phyloP scores from a whole-genome alignment of 176 grass and related monocot species.

The Chrysopogon serrulatus region DNA sequence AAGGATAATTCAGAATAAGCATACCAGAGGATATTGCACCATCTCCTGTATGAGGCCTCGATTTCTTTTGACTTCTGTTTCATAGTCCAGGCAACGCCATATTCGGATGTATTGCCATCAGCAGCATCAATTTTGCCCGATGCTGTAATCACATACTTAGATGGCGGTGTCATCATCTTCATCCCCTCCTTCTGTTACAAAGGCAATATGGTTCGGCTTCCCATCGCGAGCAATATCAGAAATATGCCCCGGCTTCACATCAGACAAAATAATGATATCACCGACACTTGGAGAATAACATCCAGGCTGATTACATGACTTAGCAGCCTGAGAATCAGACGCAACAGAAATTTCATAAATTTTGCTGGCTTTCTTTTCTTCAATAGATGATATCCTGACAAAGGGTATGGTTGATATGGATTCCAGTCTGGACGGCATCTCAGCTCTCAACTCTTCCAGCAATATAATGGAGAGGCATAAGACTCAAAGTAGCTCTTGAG shows the following conservation, averaged over 20 bases:
- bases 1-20: background rate
- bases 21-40: slow-evolving; percentile 33
- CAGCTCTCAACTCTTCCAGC: slow-evolving; percentile 55
- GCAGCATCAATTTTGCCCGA: slow-evolving; percentile 28
- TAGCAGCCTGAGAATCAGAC: background rate
- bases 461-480: slow-evolving; percentile 41
- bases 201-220: slow-evolving; percentile 18
- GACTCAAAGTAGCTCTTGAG: slow-evolving; percentile 33
- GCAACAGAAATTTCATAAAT: slow-evolving; percentile 4
- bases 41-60: slow-evolving; percentile 21
- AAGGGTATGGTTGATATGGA: slow-evolving; percentile 28
- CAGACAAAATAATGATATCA: slow-evolving; percentile 60
- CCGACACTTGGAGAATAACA: slow-evolving; percentile 38
- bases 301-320: slow-evolving; percentile 9
- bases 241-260: slow-evolving; percentile 16
- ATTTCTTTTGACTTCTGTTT: slow-evolving; percentile 10
- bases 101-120: slow-evolving; percentile 25
- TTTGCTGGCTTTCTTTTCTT: background rate
- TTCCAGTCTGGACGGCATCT: slow-evolving; percentile 46
- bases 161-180: slow-evolving; percentile 27
- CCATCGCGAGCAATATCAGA: slow-evolving; percentile 27
- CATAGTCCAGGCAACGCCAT: slow-evolving; percentile 40
- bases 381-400: slow-evolving; percentile 25
- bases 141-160: slow-evolving; percentile 28
- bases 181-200: slow-evolving; percentile 30